phyloP scores from a whole-genome alignment of 2,329 filamentous ascomycete genomes.

The Penicillium thymicola region DNA sequence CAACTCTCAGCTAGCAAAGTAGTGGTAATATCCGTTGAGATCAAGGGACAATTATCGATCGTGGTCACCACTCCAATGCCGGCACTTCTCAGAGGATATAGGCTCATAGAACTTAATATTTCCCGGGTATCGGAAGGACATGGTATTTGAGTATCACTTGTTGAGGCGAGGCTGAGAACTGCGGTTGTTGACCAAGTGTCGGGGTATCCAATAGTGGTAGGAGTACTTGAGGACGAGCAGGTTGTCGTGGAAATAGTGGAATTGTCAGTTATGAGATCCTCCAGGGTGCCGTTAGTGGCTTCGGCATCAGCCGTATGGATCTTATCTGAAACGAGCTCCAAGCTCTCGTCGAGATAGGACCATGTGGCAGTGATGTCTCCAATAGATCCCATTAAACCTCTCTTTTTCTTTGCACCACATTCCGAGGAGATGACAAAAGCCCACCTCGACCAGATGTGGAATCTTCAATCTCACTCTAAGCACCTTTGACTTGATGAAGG shows the following conservation, averaged over 20 bases:
- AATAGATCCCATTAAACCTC: neutral
- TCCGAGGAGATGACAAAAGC: neutral
- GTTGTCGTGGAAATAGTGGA: neutral
- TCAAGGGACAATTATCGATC: neutral
- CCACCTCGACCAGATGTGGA: neutral
- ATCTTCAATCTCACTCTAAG: neutral
- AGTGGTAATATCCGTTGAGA: neutral
- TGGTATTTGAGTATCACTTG: neutral
- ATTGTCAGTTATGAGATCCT: neutral
- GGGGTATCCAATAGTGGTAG: neutral
- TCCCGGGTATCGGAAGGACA: neutral
- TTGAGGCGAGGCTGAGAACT: neutral
- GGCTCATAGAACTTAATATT: neutral
- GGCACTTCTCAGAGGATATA: neutral
- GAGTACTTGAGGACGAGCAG: neutral
- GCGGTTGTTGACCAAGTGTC: neutral
- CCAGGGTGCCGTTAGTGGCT: neutral
- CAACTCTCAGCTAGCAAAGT: neutral
- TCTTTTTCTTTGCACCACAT: neutral
- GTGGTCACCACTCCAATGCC: neutral
- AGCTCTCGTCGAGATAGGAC: neutral
- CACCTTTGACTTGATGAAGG: neutral
- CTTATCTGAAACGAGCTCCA: neutral
- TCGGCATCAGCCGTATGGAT: neutral
- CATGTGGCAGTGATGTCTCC: neutral